These are phyloP conservation scores for Jimgerdemannia lactiflua DNA, from an alignment of 192 early-diverging fungal genomes.

Conservation along the genomic window DNA sequence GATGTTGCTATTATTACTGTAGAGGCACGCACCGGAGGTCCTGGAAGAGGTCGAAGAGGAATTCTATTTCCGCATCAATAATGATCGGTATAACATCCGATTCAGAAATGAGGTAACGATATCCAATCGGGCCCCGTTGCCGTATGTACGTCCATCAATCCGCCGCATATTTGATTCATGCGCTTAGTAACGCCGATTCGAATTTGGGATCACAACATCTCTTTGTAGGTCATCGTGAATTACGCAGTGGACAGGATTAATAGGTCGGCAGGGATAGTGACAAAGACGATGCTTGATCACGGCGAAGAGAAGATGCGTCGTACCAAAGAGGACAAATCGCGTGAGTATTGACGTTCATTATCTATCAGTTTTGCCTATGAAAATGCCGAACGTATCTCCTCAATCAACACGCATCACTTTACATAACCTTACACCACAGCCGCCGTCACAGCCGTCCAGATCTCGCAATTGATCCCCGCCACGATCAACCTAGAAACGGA, in stretches of 20 bases:
- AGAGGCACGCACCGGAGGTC: too few species aligned
- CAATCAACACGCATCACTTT: neutral
- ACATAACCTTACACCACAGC: neutral
- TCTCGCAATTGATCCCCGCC: conserved; percentile 40
- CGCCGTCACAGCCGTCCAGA: conserved; percentile 44
- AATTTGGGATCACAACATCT: too few species aligned
- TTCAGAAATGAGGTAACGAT: conserved; percentile 33
- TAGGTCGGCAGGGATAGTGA: conserved; percentile 54
- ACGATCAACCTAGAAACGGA: conserved; percentile 25
- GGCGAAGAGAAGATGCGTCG: too few species aligned
- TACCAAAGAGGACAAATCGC: too few species aligned
- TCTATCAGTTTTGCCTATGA: conserved; percentile 8
- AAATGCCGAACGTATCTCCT: neutral
- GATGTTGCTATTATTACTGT: too few species aligned
- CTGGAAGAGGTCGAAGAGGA: too few species aligned
- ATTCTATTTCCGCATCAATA: conserved; percentile 55
- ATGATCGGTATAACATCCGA: conserved; percentile 60
- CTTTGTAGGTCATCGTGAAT: conserved; percentile 49
- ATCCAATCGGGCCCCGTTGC: too few species aligned
- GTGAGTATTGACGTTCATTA: too few species aligned
- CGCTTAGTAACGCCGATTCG: too few species aligned
- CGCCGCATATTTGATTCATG: too few species aligned
- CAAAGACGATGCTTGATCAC: conserved; percentile 54
- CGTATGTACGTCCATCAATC: too few species aligned
- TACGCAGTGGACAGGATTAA: conserved; percentile 60